Conservation (phyloP, 805 yeast species). For the Myxozyma monticola region DNA sequence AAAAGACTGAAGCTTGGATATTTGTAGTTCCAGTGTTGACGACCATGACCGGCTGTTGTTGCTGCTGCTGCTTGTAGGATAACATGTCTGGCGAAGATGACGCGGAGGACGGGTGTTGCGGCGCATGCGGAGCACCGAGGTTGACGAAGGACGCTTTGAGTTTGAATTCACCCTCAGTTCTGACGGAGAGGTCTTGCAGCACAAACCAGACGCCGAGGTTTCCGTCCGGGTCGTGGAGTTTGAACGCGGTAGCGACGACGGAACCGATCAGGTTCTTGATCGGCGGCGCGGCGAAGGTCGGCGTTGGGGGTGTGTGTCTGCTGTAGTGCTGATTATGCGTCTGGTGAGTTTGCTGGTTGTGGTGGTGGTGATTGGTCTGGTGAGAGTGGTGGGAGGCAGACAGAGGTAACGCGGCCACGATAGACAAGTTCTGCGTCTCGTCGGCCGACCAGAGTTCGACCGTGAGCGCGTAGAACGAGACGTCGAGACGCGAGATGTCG, state of each 20-base stretch:
- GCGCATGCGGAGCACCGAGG: conserved; percentile 29
- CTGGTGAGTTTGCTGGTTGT: not conserved
- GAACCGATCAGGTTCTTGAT: conserved; percentile 46
- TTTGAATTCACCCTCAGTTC: conserved; percentile 47
- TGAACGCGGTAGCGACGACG: conserved; percentile 44
- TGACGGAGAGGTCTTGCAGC: conserved; percentile 45
- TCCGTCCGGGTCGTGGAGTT: conserved; percentile 42
- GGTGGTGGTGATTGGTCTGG: not conserved
- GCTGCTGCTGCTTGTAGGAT: not conserved
- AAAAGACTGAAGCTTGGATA: conserved; percentile 37
- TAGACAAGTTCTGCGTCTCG: conserved; percentile 34
- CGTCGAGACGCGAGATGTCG: conserved; percentile 37
- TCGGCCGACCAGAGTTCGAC: conserved; percentile 47
- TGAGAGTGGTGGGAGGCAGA: conserved; percentile 1
- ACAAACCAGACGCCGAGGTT: conserved; percentile 47
- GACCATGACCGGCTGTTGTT: conserved; percentile 21
- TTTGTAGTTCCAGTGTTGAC: conserved; percentile 31
- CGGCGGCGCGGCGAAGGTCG: conserved; percentile 34
- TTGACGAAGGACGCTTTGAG: conserved; percentile 43
- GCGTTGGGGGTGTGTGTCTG: conserved; percentile 7
- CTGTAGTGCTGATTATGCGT: not conserved
- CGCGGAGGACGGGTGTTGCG: not conserved
- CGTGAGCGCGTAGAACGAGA: conserved; percentile 41
- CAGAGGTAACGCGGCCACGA: conserved; percentile 27
- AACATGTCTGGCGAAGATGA: conserved; percentile 1